Percentiles rank a stretch among this genome's conserved stretches.
Conservation (phyloP, 345 rosid species). For the Brassica incana region DNA sequence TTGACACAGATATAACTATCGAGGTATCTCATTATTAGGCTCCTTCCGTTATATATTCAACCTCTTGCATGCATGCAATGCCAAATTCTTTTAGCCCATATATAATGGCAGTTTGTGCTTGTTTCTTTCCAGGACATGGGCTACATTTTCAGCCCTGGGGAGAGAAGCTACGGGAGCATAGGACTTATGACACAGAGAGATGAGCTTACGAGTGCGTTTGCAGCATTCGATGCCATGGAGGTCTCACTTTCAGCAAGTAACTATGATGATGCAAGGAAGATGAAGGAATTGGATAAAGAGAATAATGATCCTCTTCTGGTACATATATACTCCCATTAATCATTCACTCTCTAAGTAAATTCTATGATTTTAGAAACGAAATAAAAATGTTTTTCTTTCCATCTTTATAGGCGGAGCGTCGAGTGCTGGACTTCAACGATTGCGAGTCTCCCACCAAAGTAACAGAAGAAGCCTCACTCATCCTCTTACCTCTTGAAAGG, state of each 20-base stretch:
- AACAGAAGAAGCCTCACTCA: slow-evolving; percentile 56
- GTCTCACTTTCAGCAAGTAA: slow-evolving; percentile 49
- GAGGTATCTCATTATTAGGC: slow-evolving; percentile 54
- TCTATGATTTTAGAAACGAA: not conserved
- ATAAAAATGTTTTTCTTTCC: not conserved
- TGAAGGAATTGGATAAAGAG: slow-evolving; percentile 47
- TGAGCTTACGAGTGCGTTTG: slow-evolving; percentile 57
- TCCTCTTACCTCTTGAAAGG: slow-evolving; percentile 61
- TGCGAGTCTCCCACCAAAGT: slow-evolving; percentile 73
- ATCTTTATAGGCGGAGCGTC: slow-evolving; percentile 58
- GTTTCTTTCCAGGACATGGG: slow-evolving; percentile 74
- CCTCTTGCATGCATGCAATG: not conserved
- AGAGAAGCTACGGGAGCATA: slow-evolving; percentile 77
- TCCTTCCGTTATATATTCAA: not conserved
- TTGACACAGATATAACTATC: slow-evolving; percentile 79
- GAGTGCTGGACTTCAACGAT: slow-evolving; percentile 86
- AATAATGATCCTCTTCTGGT: slow-evolving; percentile 38
- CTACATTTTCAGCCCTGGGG: slow-evolving; percentile 82
- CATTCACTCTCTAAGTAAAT: too few relatives aligned
- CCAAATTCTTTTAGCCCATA: not conserved
- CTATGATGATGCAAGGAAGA: slow-evolving; percentile 46
- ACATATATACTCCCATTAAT: not conserved
- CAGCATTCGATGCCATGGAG: slow-evolving; percentile 81
- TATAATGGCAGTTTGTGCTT: not conserved
- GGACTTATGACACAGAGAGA: slow-evolving; percentile 77